These are phyloP conservation scores for Backusella sp. DNA, from an alignment of 192 early-diverging fungal species.

Conservation along the genomic window DNA sequence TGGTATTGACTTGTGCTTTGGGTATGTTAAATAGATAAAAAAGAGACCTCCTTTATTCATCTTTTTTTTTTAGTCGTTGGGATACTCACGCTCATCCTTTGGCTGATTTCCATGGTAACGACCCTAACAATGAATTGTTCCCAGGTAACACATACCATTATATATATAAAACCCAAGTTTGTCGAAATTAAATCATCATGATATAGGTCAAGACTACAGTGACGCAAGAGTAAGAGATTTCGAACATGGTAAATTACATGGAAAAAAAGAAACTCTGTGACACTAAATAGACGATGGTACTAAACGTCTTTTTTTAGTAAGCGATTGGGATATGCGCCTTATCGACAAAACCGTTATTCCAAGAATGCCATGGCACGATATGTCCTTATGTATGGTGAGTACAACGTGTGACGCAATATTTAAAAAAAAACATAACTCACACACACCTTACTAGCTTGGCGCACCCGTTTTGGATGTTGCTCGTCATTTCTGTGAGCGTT, in stretches of 20 bases:
- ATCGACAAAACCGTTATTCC: slow-evolving; percentile 46
- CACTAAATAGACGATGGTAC: not conserved
- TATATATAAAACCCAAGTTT: not conserved
- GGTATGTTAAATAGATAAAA: slow-evolving; percentile 28
- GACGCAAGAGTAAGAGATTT: slow-evolving; percentile 82
- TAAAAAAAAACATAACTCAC: not conserved
- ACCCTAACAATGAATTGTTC: slow-evolving; percentile 41
- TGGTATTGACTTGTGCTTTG: slow-evolving; percentile 84
- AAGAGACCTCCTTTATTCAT: not conserved
- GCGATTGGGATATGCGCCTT: slow-evolving; percentile 44
- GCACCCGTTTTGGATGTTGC: slow-evolving; percentile 77
- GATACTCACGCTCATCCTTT: slow-evolving; percentile 78
- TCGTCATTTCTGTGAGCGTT: slow-evolving; percentile 81
- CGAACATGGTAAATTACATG: slow-evolving; percentile 34
- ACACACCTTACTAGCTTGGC: slow-evolving; percentile 42
- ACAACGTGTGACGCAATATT: not conserved
- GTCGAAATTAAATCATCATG: not conserved
- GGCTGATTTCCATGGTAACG: slow-evolving; percentile 56
- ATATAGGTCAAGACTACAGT: slow-evolving; percentile 72
- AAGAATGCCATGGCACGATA: slow-evolving; percentile 90
- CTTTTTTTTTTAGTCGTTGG: slow-evolving; percentile 25
- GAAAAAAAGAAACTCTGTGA: not conserved
- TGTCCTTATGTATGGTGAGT: slow-evolving; percentile 65
- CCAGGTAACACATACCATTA: slow-evolving; percentile 27
- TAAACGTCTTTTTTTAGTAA: slow-evolving; percentile 31